A percentile compares a stretch with the other conserved stretches of the same genome.
phyloP scores from a whole-genome alignment of 176 grass and related monocot genomes.

The Chrysopogon serrulatus region DNA sequence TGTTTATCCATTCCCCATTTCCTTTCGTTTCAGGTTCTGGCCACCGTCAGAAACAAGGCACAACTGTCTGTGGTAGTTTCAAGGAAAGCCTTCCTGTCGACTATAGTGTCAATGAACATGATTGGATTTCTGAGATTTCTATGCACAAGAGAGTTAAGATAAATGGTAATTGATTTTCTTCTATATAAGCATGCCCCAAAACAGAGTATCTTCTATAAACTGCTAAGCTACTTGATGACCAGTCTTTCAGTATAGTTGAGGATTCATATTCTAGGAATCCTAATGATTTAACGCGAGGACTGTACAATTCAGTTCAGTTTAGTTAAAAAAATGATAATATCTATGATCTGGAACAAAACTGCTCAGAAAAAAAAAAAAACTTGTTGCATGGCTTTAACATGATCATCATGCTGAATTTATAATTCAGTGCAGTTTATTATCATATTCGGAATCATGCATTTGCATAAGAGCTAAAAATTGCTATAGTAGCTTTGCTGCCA shows the following conservation, averaged over 20 bases:
- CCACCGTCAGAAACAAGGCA: neutral
- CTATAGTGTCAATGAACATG: neutral
- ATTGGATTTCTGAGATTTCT: conserved; percentile 1
- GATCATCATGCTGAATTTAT: neutral
- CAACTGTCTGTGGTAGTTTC: neutral
- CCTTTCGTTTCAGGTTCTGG: neutral
- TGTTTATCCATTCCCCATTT: neutral
- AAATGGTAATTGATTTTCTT: neutral
- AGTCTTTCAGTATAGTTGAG: neutral
- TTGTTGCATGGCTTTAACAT: neutral
- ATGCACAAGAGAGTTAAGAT: neutral
- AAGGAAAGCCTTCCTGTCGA: neutral
- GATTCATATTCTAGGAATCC: neutral
- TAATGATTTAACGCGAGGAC: neutral
- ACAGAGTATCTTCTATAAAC: neutral
- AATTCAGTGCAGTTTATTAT: neutral
- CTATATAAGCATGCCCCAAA: neutral
- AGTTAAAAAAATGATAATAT: neutral
- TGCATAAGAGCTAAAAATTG: neutral
- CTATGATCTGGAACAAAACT: neutral
- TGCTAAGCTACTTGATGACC: neutral
- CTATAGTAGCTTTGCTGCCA: neutral
- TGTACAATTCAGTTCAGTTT: too few relatives aligned
- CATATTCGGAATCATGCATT: neutral
- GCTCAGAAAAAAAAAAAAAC: neutral